Base-by-base conservation (phyloP, 2,329 filamentous ascomycete genomes). In the Stachybotrys chartarum region DNA sequence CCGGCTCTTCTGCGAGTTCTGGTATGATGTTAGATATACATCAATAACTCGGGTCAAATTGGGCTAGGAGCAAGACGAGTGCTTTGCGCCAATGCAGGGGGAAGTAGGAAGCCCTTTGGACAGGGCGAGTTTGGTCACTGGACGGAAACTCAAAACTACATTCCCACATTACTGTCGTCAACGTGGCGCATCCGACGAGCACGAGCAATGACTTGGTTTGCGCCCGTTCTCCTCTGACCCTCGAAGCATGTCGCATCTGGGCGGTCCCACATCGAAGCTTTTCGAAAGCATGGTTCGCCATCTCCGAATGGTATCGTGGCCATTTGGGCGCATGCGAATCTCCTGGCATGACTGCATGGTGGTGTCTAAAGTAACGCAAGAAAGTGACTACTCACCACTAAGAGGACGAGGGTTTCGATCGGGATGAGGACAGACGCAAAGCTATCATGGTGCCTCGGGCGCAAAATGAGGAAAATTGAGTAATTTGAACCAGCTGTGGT, bases 381-480 rank as follows among this genome's bases (percentile, higher is more conserved):
- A 14, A 57, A 49, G 52, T 56, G 48, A 53, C 14, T 32, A 68
- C 71, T 70, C 63, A 75, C 73, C 70, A 72, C 70, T 75, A 75
- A 64, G 64, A 72, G 58, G 66, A 69, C 65, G 61, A 69, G 60
- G 67, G 61, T 59, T 63, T 65, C 59, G 63, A 60, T 61, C 63
- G 58, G 59, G 66, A 63, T 57, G 61, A 57, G 62, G 64, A 59
- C 60, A 64, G 63, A 64, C 67, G 64, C 68, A 71, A 74, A 69
- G 66, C 64, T 71, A 71, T 72, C 72, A 75, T 75, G 66, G 63
- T 75, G 72, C 68, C 60, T 57, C 58, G 57, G 60, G 56, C 60
- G 61, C 57, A 57, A 56, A 59, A 54, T 60, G 58, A 57, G 63
- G 58, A 60, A 58, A 58, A 56, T 63, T 57, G 61, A 57, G 60